phyloP scores from a whole-genome alignment of 768 basidiomycete species.

The Obba rivulosa region DNA sequence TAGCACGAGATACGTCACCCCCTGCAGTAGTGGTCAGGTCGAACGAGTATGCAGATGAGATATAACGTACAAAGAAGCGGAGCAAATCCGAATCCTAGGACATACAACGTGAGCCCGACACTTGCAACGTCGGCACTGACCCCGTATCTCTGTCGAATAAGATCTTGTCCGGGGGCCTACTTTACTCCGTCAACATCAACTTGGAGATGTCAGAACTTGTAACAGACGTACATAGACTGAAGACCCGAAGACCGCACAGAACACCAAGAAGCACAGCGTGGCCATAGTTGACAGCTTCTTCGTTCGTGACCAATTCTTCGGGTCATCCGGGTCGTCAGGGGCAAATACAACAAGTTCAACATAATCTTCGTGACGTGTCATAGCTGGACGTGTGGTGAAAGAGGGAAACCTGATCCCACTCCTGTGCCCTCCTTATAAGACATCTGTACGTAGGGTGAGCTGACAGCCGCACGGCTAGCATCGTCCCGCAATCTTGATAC shows the following conservation, averaged over 20 bases:
- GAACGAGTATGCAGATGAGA: not conserved
- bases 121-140: constrained; percentile 14
- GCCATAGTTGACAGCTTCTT: constrained; percentile 4
- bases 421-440: no score
- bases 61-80: constrained; percentile 14
- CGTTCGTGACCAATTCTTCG: constrained; percentile 13
- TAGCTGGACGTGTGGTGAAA: no score
- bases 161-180: constrained; percentile 16
- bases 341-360: constrained; percentile 8
- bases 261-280: constrained; percentile 6
- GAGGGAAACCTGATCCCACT: no score
- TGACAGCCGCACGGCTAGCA: no score
- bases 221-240: constrained; percentile 14
- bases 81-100: constrained; percentile 16
- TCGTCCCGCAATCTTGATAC: no score
- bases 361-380: no score
- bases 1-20: not conserved
- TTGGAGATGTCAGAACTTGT: not conserved
- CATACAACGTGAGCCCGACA: constrained; percentile 17
- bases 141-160: constrained; percentile 11
- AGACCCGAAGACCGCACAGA: constrained; percentile 15
- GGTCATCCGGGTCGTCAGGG: constrained; percentile 12
- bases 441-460: no score
- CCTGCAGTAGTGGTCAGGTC: constrained; percentile 1
- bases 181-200: not conserved